Conservation (phyloP, 73 alveolate genomes). For the Paramecium tetraurelia region DNA sequence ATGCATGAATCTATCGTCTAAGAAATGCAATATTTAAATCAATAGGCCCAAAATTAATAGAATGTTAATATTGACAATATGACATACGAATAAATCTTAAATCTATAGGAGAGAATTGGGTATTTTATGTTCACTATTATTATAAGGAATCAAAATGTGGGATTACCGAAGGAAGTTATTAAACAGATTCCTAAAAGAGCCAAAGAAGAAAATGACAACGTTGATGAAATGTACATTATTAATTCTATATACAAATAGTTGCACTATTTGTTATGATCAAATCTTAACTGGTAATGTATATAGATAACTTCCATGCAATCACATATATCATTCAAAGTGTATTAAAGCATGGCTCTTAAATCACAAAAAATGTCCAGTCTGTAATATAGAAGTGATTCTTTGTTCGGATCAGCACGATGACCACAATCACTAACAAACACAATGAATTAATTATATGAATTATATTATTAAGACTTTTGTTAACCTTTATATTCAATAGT, state of each 20-base stretch:
- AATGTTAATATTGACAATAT: slow-evolving; percentile 5
- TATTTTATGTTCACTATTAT: background rate
- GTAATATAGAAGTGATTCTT: slow-evolving; percentile 32
- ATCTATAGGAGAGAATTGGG: slow-evolving; percentile 20
- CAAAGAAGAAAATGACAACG: background rate
- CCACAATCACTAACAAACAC: background rate
- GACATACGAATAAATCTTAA: slow-evolving; percentile 35
- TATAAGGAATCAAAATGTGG: background rate
- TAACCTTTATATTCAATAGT: background rate
- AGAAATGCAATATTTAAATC: slow-evolving; percentile 47
- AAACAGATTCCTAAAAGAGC: background rate
- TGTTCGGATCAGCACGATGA: background rate
- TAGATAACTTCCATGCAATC: slow-evolving; percentile 19
- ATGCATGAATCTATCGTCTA: slow-evolving; percentile 40
- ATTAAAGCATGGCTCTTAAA: slow-evolving; percentile 40
- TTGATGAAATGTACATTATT: background rate
- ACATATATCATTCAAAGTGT: slow-evolving; percentile 36
- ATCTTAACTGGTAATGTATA: background rate
- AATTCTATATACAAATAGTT: background rate
- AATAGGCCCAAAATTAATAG: background rate
- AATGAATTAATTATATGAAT: background rate
- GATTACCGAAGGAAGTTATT: background rate
- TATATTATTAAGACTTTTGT: background rate
- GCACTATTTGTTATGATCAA: slow-evolving; percentile 42
- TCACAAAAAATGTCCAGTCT: slow-evolving; percentile 48